A percentile compares a stretch with the other conserved stretches of the same genome.
These are phyloP conservation scores for Truncatella angustata DNA, from an alignment of 2,329 filamentous ascomycete genomes.

Conservation along the genomic window DNA sequence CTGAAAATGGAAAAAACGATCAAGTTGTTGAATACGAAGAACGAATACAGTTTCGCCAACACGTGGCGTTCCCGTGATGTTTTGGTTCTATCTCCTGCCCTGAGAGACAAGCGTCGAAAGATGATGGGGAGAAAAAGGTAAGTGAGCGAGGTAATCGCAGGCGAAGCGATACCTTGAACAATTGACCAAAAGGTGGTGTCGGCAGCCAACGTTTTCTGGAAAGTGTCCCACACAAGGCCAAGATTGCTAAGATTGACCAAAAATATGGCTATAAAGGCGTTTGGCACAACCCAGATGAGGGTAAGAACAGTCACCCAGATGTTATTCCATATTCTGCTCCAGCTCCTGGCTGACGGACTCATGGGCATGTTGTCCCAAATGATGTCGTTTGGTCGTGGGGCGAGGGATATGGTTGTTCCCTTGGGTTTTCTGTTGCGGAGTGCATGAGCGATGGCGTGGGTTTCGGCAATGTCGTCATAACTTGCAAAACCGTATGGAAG, in stretches of 20 bases:
- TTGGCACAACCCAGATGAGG: conserved; percentile 83
- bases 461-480: conserved; percentile 83
- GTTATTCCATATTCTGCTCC: conserved; percentile 75
- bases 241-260: conserved; percentile 82
- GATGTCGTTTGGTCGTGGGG: conserved; percentile 84
- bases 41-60: conserved; percentile 83
- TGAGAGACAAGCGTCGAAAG: conserved; percentile 82
- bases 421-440: conserved; percentile 78
- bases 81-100: conserved; percentile 86
- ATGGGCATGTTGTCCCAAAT: conserved; percentile 94
- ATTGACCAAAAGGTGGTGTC: conserved; percentile 76
- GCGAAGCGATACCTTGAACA: conserved; percentile 87
- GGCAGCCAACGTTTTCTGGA: conserved; percentile 60
- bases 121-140: conserved; percentile 88
- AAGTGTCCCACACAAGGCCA: conserved; percentile 74
- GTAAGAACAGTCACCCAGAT: conserved; percentile 83
- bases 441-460: conserved; percentile 82
- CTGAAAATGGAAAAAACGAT: conserved; percentile 93
- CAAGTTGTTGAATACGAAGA: conserved; percentile 97
- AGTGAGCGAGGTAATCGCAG: conserved; percentile 80
- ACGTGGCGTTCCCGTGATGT: conserved; percentile 91
- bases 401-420: conserved; percentile 73
- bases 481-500: conserved; percentile 94
- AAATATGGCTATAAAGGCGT: conserved; percentile 93
- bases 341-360: conserved; percentile 63